Conservation (phyloP, 768 basidiomycete species). For the Tubosaeta brunneosetosa region DNA sequence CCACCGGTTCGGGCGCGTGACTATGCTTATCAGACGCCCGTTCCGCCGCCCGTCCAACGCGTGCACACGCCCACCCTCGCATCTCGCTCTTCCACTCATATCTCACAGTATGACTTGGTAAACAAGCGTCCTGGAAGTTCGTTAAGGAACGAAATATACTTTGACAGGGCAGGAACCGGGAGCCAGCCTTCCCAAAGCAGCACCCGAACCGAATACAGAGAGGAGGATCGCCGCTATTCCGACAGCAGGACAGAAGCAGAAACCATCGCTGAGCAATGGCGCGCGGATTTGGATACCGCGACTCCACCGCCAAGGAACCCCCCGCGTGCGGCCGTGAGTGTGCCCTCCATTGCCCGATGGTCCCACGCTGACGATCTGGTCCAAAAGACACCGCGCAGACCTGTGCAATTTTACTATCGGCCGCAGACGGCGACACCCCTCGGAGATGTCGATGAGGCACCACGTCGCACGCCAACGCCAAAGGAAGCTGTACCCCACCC, state of each 20-base stretch:
- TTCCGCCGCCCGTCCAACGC: slow-evolving; percentile 7
- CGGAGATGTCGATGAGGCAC: slow-evolving; percentile 14
- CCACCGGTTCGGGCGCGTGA: slow-evolving; percentile 27
- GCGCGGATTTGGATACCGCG: slow-evolving; percentile 23
- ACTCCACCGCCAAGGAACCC: slow-evolving; percentile 13
- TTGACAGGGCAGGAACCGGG: slow-evolving; percentile 18
- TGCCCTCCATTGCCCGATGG: background rate
- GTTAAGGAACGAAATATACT: slow-evolving; percentile 23
- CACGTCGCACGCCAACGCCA: slow-evolving; percentile 14
- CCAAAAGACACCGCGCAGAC: slow-evolving; percentile 17
- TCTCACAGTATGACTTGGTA: slow-evolving; percentile 31
- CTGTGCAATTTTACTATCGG: slow-evolving; percentile 18
- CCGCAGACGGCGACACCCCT: slow-evolving; percentile 28
- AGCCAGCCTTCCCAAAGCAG: slow-evolving; percentile 22
- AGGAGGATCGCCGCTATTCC: slow-evolving; percentile 12
- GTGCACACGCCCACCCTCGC: slow-evolving; percentile 18
- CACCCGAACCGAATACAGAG: slow-evolving; percentile 13
- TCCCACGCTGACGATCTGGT: slow-evolving; percentile 3
- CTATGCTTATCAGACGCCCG: slow-evolving; percentile 23
- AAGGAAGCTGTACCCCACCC: slow-evolving; percentile 4
- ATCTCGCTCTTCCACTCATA: slow-evolving; percentile 27
- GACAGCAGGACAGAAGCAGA: slow-evolving; percentile 25
- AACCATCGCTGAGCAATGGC: slow-evolving; percentile 28
- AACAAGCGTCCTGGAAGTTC: slow-evolving; percentile 24
- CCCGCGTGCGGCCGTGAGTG: slow-evolving; percentile 21